Percentiles rank a stretch among this genome's conserved stretches.
Evolutionary conservation across 306 rosid genomes (phyloP).

Genomic region (Ziziphus jujuba): DNA sequence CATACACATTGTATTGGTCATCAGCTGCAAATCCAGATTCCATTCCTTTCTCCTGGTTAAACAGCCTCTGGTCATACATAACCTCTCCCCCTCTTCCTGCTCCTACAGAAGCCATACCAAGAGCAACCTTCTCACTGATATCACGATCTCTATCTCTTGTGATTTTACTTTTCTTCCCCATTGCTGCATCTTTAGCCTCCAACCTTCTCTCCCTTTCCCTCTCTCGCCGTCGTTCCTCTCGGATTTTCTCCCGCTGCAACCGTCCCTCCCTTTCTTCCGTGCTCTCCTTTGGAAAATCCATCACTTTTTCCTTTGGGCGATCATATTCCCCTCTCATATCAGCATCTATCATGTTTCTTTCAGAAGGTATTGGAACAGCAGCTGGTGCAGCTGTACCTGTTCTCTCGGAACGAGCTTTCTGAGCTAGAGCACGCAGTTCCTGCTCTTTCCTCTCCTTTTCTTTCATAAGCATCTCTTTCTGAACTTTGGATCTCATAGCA

Average conservation of each 20-base stretch:
- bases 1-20: slow-evolving; percentile 93
- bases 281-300: slow-evolving; percentile 51
- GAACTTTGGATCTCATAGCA: slow-evolving; percentile 90
- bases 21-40: slow-evolving; percentile 82
- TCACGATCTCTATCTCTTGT: slow-evolving; percentile 95
- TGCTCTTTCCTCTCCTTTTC: slow-evolving; percentile 84
- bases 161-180: slow-evolving; percentile 94
- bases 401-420: slow-evolving; percentile 80
- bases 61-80: slow-evolving; percentile 87
- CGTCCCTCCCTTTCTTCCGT: slow-evolving; percentile 75
- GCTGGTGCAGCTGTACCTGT: slow-evolving; percentile 65
- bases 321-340: slow-evolving; percentile 60
- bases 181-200: slow-evolving; percentile 87
- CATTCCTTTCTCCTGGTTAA: slow-evolving; percentile 93
- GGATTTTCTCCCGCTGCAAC: slow-evolving; percentile 71
- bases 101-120: slow-evolving; percentile 88
- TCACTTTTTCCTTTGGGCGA: slow-evolving; percentile 53
- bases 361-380: slow-evolving; percentile 39
- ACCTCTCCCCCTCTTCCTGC: slow-evolving; percentile 72
- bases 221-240: slow-evolving; percentile 82
- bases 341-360: slow-evolving; percentile 43
- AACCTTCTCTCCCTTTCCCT: slow-evolving; percentile 94
- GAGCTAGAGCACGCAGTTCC: slow-evolving; percentile 78
- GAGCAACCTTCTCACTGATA: slow-evolving; percentile 93
- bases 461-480: slow-evolving; percentile 79